Evolutionary conservation across 345 rosid genomes (phyloP).

Genomic region (Camelina hispida): DNA sequence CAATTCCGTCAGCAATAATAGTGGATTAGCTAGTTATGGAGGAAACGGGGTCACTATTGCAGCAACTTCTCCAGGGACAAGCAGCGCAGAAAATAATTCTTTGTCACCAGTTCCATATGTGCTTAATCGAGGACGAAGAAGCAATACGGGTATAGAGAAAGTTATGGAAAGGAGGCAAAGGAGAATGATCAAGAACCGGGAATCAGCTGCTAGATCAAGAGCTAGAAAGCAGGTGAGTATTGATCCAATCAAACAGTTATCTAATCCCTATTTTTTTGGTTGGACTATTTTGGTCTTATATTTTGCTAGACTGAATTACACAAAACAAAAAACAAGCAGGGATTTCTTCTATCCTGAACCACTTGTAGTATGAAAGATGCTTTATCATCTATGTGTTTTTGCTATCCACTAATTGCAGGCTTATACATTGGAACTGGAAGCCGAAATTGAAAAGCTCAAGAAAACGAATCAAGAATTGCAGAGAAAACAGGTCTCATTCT

Average conservation of each 20-base stretch:
- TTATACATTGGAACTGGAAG: conserved; percentile 94
- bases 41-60: conserved; percentile 55
- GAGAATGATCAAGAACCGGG: conserved; percentile 98
- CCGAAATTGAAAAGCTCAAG: conserved; percentile 85
- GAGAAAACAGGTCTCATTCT: conserved; percentile 67
- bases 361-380: conserved; percentile 14
- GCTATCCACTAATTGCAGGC: conserved; percentile 59
- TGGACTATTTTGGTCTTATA: conserved; percentile 1
- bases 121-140: conserved; percentile 75
- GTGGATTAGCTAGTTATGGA: conserved; percentile 55
- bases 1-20: conserved; percentile 51
- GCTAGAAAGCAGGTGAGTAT: conserved; percentile 94
- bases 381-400: not conserved
- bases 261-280: not conserved
- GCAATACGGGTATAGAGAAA: conserved; percentile 71
- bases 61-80: conserved; percentile 72
- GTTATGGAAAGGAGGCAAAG: conserved; percentile 95
- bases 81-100: conserved; percentile 62
- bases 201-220: conserved; percentile 96
- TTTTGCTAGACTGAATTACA: not conserved
- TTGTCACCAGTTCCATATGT: conserved; percentile 82
- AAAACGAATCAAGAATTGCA: conserved; percentile 72
- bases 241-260: conserved; percentile 1
- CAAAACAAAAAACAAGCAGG: not conserved
- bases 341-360: conserved; percentile 14